These are phyloP conservation scores for Musa beccarii DNA, from an alignment of 176 grass and related monocot genomes.

Conservation along the genomic window DNA sequence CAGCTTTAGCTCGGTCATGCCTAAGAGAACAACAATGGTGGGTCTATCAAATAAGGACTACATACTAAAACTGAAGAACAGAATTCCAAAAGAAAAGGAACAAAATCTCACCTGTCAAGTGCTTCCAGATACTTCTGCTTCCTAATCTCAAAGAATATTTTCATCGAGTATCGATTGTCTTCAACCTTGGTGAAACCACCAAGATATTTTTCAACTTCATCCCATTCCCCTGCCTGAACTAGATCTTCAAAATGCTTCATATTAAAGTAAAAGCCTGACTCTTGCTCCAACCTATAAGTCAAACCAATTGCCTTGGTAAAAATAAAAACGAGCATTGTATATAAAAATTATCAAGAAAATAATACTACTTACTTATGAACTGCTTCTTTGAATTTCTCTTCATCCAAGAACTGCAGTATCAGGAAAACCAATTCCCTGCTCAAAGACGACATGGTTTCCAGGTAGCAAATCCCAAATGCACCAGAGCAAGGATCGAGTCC, in stretches of 20 bases:
- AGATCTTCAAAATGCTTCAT: constrained; percentile 99
- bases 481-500: constrained; percentile 15
- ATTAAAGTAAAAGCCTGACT: constrained; percentile 99
- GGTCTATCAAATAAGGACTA: background rate
- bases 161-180: constrained; percentile 99
- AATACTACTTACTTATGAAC: constrained; percentile 22
- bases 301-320: background rate
- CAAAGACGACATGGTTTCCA: constrained; percentile 27
- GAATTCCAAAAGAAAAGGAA: constrained; percentile 1
- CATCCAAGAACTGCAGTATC: constrained; percentile 27
- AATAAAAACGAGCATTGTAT: background rate
- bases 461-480: constrained; percentile 13
- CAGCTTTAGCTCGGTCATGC: constrained; percentile 92
- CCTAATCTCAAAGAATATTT: constrained; percentile 99
- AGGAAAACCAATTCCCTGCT: constrained; percentile 32
- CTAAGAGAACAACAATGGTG: constrained; percentile 25
- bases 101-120: constrained; percentile 63
- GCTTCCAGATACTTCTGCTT: constrained; percentile 99
- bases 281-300: constrained; percentile 75
- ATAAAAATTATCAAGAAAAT: background rate
- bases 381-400: constrained; percentile 28
- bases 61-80: constrained; percentile 16
- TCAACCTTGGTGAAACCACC: constrained; percentile 99
- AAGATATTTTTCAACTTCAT: constrained; percentile 97
- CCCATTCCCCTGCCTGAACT: constrained; percentile 96